A percentile compares a stretch with the other conserved stretches of the same genome.
Evolutionary conservation across 305 asterid genomes (phyloP).

Genomic region (Fraxinus floribunda): DNA sequence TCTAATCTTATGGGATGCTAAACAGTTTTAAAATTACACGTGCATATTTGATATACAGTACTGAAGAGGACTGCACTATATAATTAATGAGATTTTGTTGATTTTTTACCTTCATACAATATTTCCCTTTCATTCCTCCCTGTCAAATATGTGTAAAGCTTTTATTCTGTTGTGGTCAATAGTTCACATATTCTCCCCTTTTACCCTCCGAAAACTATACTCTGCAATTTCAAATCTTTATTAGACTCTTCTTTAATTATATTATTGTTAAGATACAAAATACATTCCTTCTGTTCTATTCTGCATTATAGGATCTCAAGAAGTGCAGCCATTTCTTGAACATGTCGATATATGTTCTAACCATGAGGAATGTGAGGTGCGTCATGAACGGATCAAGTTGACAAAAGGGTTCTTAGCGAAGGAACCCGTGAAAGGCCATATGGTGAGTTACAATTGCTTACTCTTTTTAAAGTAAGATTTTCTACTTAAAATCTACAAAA

Average conservation of each 20-base stretch:
- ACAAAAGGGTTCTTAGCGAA: conserved; percentile 82
- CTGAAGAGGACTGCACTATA: not conserved
- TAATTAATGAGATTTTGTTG: not conserved
- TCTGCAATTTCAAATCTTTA: not conserved
- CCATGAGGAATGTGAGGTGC: conserved; percentile 81
- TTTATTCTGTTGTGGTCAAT: not conserved
- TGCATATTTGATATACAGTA: not conserved
- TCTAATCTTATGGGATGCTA: not conserved
- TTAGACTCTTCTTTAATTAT: not conserved
- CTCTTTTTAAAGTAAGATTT: not conserved
- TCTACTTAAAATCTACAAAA: not conserved
- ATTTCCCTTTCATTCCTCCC: not conserved
- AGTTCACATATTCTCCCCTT: not conserved
- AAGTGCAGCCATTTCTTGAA: conserved; percentile 53
- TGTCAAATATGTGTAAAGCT: not conserved
- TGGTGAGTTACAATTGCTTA: conserved; percentile 47
- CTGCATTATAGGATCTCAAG: conserved; percentile 65
- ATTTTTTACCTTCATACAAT: not conserved
- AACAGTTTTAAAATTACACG: not conserved
- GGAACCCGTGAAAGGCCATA: conserved; percentile 87
- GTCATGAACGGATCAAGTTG: conserved; percentile 66
- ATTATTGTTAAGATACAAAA: conserved; percentile 1
- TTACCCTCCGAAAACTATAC: not conserved
- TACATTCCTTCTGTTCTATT: conserved; percentile 8
- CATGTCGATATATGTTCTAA: conserved; percentile 60